Conservation (phyloP, 139 green algal species). For the Chlorella sp. region DNA sequence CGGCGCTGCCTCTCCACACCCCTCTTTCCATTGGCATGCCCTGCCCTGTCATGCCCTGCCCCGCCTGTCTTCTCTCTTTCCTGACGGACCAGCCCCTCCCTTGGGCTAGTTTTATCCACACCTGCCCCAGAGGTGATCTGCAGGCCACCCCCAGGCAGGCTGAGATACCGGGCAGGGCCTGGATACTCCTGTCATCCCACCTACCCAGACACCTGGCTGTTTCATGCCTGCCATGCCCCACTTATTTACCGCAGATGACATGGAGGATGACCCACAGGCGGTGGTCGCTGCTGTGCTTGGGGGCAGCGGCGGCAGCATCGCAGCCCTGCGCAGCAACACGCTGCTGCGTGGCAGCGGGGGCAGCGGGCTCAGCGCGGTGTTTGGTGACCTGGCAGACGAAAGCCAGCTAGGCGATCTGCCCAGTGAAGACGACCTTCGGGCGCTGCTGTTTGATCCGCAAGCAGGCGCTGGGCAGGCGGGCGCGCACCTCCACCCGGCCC, state of each 20-base stretch:
- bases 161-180: no score
- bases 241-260: conserved; percentile 16
- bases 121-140: no score
- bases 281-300: not conserved
- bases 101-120: no score
- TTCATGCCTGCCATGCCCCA: no score
- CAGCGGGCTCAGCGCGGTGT: conserved; percentile 6
- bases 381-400: conserved; percentile 33
- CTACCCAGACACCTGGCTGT: no score
- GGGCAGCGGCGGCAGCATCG: not conserved
- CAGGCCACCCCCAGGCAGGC: no score
- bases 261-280: not conserved
- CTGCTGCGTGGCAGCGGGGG: not conserved
- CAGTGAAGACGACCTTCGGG: conserved; percentile 28
- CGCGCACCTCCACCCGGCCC: not conserved
- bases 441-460: conserved; percentile 4
- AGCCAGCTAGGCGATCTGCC: conserved; percentile 16
- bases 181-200: no score
- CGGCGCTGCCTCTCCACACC: no score
- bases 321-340: not conserved
- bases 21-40: no score
- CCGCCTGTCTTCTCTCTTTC: not conserved
- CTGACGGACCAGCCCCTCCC: no score
- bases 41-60: not conserved
- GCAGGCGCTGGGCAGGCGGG: not conserved